Evolutionary conservation across 129 eudicot genomes (phyloP).

Genomic region (Dittrichia graveolens): DNA sequence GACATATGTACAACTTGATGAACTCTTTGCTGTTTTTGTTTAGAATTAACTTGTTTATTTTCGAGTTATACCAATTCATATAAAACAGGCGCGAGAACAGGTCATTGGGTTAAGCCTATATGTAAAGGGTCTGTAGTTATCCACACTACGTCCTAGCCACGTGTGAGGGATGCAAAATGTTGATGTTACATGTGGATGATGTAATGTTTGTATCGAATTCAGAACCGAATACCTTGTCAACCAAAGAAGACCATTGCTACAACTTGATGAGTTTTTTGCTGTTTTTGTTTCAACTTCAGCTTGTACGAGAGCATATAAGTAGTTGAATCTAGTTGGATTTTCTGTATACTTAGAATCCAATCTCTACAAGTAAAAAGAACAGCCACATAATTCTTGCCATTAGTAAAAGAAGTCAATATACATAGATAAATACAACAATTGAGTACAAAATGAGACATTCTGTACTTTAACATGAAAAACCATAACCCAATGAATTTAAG

Average conservation of each 20-base stretch:
- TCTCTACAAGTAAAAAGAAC: conserved; percentile 51
- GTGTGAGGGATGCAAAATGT: neutral
- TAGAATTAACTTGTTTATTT: neutral
- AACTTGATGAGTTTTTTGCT: conserved; percentile 86
- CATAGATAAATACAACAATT: neutral
- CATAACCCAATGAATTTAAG: neutral
- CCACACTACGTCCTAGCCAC: neutral
- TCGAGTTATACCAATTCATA: neutral
- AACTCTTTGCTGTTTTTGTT: neutral
- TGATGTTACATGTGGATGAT: neutral
- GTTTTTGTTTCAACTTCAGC: conserved; percentile 85
- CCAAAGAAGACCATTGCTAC: conserved; percentile 97
- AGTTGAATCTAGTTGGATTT: conserved; percentile 61
- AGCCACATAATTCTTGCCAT: conserved; percentile 39
- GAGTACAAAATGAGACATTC: conserved; percentile 5
- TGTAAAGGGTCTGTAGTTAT: neutral
- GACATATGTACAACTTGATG: too few relatives aligned
- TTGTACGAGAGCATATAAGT: conserved; percentile 69
- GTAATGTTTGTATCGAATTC: neutral
- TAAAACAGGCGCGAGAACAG: neutral
- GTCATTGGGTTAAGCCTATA: too few relatives aligned
- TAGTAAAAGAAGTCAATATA: neutral
- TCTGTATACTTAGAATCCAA: conserved; percentile 66
- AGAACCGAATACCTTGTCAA: conserved; percentile 68
- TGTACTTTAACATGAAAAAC: neutral